Conservation (phyloP, 2,329 filamentous ascomycete genomes). For the Ramularia endophylla region DNA sequence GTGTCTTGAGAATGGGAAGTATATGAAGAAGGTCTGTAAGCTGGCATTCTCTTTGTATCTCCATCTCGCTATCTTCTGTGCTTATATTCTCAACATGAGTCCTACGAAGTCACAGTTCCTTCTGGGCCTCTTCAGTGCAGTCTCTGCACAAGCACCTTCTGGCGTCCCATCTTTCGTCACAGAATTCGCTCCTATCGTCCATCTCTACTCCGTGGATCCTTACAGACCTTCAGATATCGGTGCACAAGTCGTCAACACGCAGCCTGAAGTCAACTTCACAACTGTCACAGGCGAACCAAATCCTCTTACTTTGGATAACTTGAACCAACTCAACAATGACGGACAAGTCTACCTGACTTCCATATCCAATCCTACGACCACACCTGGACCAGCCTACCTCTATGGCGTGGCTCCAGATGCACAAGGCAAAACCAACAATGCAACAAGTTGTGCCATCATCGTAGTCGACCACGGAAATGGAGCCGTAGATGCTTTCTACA, state of each 20-base stretch:
- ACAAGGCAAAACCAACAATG: constrained; percentile 46
- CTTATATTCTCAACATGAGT: too few relatives aligned
- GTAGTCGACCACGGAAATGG: constrained; percentile 51
- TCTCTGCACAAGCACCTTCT: constrained; percentile 6
- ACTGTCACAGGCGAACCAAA: constrained; percentile 29
- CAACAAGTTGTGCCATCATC: constrained; percentile 49
- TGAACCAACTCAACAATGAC: constrained; percentile 36
- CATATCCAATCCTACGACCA: constrained; percentile 31
- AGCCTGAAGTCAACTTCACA: constrained; percentile 33
- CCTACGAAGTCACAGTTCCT: too few relatives aligned
- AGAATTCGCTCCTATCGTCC: constrained; percentile 39
- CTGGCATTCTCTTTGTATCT: too few relatives aligned
- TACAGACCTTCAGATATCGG: constrained; percentile 42
- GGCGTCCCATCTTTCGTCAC: constrained; percentile 23
- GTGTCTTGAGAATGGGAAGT: too few relatives aligned
- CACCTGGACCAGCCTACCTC: constrained; percentile 37
- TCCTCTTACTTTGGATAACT: constrained; percentile 37
- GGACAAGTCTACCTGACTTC: constrained; percentile 39
- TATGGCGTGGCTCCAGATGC: constrained; percentile 49
- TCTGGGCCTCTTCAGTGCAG: too few relatives aligned
- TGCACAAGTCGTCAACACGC: constrained; percentile 37
- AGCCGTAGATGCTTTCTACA: constrained; percentile 56
- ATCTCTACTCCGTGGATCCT: constrained; percentile 38
- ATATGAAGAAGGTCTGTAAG: too few relatives aligned
- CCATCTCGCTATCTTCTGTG: too few relatives aligned